Evolutionary conservation across 352 stramenopile genomes (phyloP).

Genomic region (Globisporangium parvum): DNA sequence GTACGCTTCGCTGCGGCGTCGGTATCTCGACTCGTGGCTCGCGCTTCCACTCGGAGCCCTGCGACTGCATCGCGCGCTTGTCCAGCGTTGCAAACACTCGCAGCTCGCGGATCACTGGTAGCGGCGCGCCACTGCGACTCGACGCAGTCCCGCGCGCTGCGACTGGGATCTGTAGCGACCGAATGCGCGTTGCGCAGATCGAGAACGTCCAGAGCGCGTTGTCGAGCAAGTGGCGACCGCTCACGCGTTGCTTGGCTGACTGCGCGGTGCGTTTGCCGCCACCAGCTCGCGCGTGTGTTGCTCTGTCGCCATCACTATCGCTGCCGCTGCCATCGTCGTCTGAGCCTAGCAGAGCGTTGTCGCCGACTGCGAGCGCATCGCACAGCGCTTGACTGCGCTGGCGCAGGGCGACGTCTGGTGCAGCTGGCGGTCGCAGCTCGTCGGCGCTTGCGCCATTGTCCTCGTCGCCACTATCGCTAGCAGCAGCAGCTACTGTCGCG

Average conservation of each 20-base stretch:
- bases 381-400: constrained; percentile 7
- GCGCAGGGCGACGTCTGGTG: neutral
- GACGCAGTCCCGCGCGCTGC: constrained; percentile 9
- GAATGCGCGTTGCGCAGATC: constrained; percentile 31
- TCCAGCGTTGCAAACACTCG: constrained; percentile 49
- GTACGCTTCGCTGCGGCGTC: constrained; percentile 1
- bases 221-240: constrained; percentile 24
- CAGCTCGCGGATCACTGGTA: constrained; percentile 37
- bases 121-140: neutral
- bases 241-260: constrained; percentile 2
- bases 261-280: neutral
- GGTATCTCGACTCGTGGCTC: constrained; percentile 17
- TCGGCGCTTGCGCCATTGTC: neutral
- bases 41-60: constrained; percentile 44
- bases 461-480: neutral
- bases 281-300: neutral
- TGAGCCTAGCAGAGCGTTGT: constrained; percentile 1
- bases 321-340: neutral
- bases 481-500: neutral
- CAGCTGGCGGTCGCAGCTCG: constrained; percentile 8
- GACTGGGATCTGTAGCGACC: constrained; percentile 41
- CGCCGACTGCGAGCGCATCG: constrained; percentile 8
- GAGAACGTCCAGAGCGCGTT: constrained; percentile 43
- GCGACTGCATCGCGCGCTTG: constrained; percentile 46
- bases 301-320: neutral